A percentile compares a stretch with the other conserved stretches of the same genome.
phyloP scores from a whole-genome alignment of 768 basidiomycete genomes.

The Boletellus ananiceps region DNA sequence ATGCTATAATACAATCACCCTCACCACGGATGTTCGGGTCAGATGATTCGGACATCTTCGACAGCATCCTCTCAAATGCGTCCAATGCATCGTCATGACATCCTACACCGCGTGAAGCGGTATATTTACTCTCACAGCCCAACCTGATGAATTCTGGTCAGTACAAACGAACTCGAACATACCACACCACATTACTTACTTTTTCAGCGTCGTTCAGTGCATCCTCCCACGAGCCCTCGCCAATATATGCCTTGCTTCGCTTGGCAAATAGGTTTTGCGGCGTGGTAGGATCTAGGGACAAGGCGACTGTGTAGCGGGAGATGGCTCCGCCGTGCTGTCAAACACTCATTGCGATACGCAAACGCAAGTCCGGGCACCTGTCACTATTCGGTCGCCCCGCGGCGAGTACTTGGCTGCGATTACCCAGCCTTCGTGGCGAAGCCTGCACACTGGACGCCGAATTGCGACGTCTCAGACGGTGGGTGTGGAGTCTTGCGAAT shows the following conservation, averaged over 20 bases:
- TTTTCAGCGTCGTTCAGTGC: not conserved
- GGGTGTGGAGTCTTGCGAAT: not conserved
- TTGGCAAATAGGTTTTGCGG: not conserved
- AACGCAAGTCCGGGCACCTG: not conserved
- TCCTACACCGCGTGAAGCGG: not conserved
- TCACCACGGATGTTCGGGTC: conserved; percentile 2
- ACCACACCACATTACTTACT: not conserved
- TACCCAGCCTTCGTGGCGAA: not conserved
- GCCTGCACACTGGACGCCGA: not conserved
- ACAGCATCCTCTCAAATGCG: too few species aligned
- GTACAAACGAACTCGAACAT: not conserved
- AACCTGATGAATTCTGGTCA: not conserved
- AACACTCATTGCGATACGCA: not conserved
- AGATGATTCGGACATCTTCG: not conserved
- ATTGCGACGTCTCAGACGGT: not conserved
- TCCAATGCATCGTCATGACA: conserved; percentile 1
- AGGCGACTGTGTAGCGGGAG: conserved; percentile 2
- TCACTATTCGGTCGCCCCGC: conserved; percentile 1
- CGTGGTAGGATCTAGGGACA: not conserved
- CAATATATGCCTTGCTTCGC: conserved; percentile 4
- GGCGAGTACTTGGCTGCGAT: not conserved
- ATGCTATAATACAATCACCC: not conserved
- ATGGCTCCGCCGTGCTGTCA: not conserved
- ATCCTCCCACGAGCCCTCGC: not conserved
- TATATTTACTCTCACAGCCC: conserved; percentile 6